phyloP scores from a whole-genome alignment of 2,329 filamentous ascomycete genomes.

The Colletotrichum orchidophilum region DNA sequence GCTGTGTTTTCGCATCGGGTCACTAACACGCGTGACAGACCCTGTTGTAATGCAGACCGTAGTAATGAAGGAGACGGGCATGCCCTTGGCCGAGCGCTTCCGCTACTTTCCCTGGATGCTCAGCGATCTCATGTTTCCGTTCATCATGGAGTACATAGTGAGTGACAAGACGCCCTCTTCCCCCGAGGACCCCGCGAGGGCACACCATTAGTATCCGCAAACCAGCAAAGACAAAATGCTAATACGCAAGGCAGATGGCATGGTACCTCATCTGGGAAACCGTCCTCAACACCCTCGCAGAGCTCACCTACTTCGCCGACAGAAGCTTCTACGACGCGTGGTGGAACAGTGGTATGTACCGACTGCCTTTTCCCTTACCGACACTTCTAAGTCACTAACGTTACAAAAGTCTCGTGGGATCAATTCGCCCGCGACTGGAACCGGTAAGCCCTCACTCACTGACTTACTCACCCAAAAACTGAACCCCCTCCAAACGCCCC shows the following conservation, averaged over 20 bases:
- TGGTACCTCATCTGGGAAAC: slow-evolving; percentile 88
- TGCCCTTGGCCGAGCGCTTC: slow-evolving; percentile 69
- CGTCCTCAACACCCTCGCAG: slow-evolving; percentile 78
- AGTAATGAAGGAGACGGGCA: slow-evolving; percentile 72
- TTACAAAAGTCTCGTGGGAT: slow-evolving; percentile 68
- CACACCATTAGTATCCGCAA: too few relatives aligned
- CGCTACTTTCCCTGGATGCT: slow-evolving; percentile 78
- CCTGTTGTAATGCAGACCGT: slow-evolving; percentile 76
- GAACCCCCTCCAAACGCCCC: too few relatives aligned
- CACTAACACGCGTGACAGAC: slow-evolving; percentile 48
- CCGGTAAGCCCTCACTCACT: slow-evolving; percentile 42
- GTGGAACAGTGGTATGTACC: slow-evolving; percentile 68
- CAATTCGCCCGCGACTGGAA: slow-evolving; percentile 87
- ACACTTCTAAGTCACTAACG: background rate
- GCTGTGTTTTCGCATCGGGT: background rate
- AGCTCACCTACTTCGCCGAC: slow-evolving; percentile 81
- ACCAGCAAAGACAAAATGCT: background rate
- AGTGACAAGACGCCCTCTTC: slow-evolving; percentile 16
- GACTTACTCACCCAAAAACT: too few relatives aligned
- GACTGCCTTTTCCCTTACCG: background rate
- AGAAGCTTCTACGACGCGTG: slow-evolving; percentile 75
- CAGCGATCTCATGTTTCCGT: slow-evolving; percentile 79
- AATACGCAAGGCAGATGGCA: slow-evolving; percentile 54
- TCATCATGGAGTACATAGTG: slow-evolving; percentile 79
- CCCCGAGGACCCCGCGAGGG: too few relatives aligned